Evolutionary conservation across 495 filamentous ascomycete genomes (phyloP).

Genomic region (Clavariopsis aquatica): DNA sequence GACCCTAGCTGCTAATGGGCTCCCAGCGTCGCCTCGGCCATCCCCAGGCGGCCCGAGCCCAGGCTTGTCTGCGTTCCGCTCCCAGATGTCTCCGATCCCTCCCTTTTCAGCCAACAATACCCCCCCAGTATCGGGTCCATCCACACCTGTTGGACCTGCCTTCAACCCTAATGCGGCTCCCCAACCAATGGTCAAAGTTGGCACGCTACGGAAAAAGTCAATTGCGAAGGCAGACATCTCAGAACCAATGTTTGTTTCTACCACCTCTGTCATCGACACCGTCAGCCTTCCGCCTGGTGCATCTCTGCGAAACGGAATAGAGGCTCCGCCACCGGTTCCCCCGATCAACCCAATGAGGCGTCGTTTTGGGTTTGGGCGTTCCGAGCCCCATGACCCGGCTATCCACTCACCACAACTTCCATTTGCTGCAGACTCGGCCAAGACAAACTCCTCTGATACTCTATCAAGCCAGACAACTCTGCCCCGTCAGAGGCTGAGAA

Average conservation of each 20-base stretch:
- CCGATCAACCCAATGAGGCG: slow-evolving; percentile 46
- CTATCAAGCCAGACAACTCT: slow-evolving; percentile 19
- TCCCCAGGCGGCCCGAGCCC: slow-evolving; percentile 34
- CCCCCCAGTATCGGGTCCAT: slow-evolving; percentile 52
- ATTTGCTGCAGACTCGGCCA: slow-evolving; percentile 22
- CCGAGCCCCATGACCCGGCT: slow-evolving; percentile 18
- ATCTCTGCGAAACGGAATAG: slow-evolving; percentile 45
- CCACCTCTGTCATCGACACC: slow-evolving; percentile 66
- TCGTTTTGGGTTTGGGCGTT: slow-evolving; percentile 38
- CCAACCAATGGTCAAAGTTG: slow-evolving; percentile 42
- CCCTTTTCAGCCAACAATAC: slow-evolving; percentile 61
- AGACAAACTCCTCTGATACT: slow-evolving; percentile 35
- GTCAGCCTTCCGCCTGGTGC: slow-evolving; percentile 47
- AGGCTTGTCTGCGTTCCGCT: slow-evolving; percentile 23
- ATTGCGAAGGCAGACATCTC: slow-evolving; percentile 78
- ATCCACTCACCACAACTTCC: slow-evolving; percentile 25
- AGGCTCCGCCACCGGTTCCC: slow-evolving; percentile 42
- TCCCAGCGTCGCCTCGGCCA: slow-evolving; percentile 35
- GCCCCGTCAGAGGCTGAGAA: slow-evolving; percentile 25
- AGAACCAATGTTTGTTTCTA: slow-evolving; percentile 77
- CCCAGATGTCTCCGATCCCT: slow-evolving; percentile 44
- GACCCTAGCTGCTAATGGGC: slow-evolving; percentile 24
- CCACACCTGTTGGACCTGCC: slow-evolving; percentile 40
- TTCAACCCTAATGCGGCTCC: slow-evolving; percentile 31
- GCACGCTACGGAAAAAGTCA: slow-evolving; percentile 57